phyloP scores from a whole-genome alignment of 129 eudicot species.

The Flaveria ramosissima region DNA sequence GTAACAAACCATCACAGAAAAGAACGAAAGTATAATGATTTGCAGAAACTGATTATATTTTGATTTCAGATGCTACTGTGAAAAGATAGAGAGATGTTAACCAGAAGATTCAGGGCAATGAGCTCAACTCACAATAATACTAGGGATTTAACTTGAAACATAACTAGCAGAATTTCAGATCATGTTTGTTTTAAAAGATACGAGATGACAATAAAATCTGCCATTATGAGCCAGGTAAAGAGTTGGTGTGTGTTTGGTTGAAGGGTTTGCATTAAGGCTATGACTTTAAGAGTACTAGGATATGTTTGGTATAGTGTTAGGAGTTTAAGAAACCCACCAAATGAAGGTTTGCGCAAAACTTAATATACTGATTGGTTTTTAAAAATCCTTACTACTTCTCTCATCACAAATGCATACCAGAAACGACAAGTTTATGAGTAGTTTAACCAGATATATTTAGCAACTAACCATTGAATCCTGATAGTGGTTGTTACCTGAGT shows the following conservation, averaged over 20 bases:
- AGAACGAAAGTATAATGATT: not conserved
- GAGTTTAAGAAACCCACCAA: not conserved
- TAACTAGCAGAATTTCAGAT: not conserved
- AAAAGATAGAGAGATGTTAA: not conserved
- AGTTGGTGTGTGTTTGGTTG: not conserved
- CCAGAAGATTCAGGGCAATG: not conserved
- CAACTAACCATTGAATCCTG: not conserved
- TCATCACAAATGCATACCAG: not conserved
- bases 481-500: not conserved
- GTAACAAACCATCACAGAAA: not conserved
- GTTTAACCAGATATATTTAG: not conserved
- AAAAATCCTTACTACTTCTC: not conserved
- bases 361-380: not conserved
- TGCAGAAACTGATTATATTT: not conserved
- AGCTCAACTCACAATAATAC: not conserved
- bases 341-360: not conserved
- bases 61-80: not conserved
- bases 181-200: not conserved
- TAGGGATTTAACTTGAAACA: not conserved
- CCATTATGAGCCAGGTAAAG: not conserved
- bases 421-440: not conserved
- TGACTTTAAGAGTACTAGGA: not conserved
- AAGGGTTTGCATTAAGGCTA: not conserved
- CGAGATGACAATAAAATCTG: not conserved
- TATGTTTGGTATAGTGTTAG: not conserved